These are phyloP conservation scores for Phialophora verrucosa DNA, from an alignment of 2,329 filamentous ascomycete genomes.

Conservation along the genomic window DNA sequence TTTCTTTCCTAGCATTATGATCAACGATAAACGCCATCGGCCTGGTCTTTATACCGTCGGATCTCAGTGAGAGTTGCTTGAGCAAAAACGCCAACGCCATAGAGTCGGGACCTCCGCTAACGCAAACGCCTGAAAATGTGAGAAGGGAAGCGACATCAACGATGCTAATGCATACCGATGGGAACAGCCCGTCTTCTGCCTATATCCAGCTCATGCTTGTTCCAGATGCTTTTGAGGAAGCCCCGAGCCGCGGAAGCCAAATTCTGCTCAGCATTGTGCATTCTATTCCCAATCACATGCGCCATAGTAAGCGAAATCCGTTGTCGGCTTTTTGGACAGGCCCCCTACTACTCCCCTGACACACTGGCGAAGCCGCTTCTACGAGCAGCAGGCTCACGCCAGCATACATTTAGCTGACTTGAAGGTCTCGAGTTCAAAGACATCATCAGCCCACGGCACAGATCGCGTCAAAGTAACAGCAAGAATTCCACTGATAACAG, in stretches of 20 bases:
- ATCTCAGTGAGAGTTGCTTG: constrained; percentile 49
- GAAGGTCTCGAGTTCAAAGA: neutral
- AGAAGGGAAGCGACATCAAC: constrained; percentile 1
- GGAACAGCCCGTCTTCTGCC: neutral
- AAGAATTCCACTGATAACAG: neutral
- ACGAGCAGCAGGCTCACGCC: neutral
- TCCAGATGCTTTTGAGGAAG: constrained; percentile 12
- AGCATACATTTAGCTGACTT: neutral
- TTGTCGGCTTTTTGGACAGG: neutral
- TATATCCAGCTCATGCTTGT: neutral
- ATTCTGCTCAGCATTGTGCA: neutral
- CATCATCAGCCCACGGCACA: neutral
- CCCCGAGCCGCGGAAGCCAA: neutral
- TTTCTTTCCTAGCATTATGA: constrained; percentile 63
- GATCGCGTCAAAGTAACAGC: neutral
- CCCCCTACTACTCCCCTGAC: neutral
- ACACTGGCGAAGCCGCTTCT: neutral
- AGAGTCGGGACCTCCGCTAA: constrained; percentile 96
- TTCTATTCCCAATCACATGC: neutral
- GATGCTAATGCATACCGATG: constrained; percentile 21
- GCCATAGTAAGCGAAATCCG: neutral
- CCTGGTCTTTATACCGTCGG: constrained; percentile 35
- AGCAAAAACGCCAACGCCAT: constrained; percentile 89
- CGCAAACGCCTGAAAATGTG: constrained; percentile 60
- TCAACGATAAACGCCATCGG: constrained; percentile 66